Percentiles rank a stretch among this genome's conserved stretches.
These are phyloP conservation scores for Nitzschia sp. DNA, from an alignment of 108 stramenopile species.

Conservation along the genomic window DNA sequence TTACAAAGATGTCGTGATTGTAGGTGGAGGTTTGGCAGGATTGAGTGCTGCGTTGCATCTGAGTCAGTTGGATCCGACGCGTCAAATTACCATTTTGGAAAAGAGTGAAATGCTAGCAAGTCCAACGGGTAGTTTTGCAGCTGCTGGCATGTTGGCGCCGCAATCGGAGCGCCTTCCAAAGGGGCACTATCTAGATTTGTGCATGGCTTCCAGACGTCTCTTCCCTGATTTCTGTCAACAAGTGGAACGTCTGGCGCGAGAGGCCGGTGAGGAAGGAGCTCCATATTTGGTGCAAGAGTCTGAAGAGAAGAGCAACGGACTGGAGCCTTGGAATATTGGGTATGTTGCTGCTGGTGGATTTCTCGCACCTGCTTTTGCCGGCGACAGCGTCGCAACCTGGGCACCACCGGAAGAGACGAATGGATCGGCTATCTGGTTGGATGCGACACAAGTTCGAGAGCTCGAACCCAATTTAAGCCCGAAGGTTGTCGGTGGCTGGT, in stretches of 20 bases:
- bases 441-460: constrained; percentile 76
- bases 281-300: constrained; percentile 40
- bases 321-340: constrained; percentile 72
- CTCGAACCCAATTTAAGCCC: constrained; percentile 82
- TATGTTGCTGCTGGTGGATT: constrained; percentile 90
- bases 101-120: constrained; percentile 32
- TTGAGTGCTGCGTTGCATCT: constrained; percentile 70
- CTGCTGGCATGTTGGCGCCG: constrained; percentile 89
- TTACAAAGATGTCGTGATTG: constrained; percentile 68
- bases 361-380: constrained; percentile 91
- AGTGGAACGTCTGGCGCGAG: constrained; percentile 67
- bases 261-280: constrained; percentile 60
- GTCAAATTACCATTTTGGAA: constrained; percentile 76
- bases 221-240: constrained; percentile 71
- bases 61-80: constrained; percentile 58
- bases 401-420: constrained; percentile 68
- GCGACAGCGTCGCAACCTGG: constrained; percentile 88
- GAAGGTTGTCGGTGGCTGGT: constrained; percentile 92
- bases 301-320: neutral
- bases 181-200: constrained; percentile 84
- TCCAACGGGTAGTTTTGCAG: constrained; percentile 60
- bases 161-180: constrained; percentile 85
- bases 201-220: constrained; percentile 69
- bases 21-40: constrained; percentile 82
- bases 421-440: constrained; percentile 75